Evolutionary conservation across 2,329 filamentous ascomycete species (phyloP), one percentile per base, ranked within the genome.

Genomic region (Neopestalotiopsis sp.): DNA sequence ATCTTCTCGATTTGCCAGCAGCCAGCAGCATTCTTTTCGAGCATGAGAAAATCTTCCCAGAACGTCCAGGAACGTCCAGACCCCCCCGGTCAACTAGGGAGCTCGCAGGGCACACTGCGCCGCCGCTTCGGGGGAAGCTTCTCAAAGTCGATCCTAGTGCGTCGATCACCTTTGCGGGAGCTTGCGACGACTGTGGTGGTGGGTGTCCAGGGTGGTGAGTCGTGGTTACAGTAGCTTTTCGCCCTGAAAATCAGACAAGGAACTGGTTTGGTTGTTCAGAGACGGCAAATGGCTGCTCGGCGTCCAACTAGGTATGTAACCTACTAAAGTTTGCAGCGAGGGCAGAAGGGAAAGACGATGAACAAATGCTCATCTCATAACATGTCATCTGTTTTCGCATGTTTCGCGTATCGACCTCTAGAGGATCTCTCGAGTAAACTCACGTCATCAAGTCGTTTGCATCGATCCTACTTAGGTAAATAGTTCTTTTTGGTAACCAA

Each of bases 151-250:
- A 61, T 61, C 59, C 59, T 61, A 61, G 59, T 34, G 59, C 32
- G 59, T 61, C 59, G 59, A 61, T 61, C 59, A 61, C 45, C 30
- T 61, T 10, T 61, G 57, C 57, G 59, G 59, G 34, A 61, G 59
- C 59, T 34, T 61, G 59, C 28, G 30, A 61, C 59, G 28, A 40
- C 59, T 61, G 13, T 53, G 45, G 13, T 53, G 9, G 17, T 17
- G 45, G 14, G 17, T 20, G 13, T 13, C 42, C 42, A 53, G 45
- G 45, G 45, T 53, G 24, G 24, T 53, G 45, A 53, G 45, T 38
- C 34, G 34, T 38, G n/a, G 45, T n/a, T 45, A 13, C 42, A 45
- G 42, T 45, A 17, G 42, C n/a, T 13, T 20, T 53, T 20, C n/a
- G 45, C 45, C 45, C n/a, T 53, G 45, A 20, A n/a, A 20, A 20